Conservation (phyloP, 345 rosid species). For the Cardamine resedifolia region DNA sequence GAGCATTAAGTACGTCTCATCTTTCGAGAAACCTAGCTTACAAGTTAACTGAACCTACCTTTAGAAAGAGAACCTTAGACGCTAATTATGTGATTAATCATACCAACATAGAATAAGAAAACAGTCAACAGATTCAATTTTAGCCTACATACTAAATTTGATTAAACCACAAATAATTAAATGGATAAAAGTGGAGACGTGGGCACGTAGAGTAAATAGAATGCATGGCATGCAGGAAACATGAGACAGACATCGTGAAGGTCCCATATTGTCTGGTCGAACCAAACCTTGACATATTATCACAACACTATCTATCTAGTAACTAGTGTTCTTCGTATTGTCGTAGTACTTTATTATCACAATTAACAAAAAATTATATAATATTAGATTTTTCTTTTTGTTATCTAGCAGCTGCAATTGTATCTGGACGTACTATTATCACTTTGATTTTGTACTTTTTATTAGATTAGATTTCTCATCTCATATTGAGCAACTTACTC, state of each 20-base stretch:
- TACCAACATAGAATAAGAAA: background rate
- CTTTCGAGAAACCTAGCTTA: conserved; percentile 29
- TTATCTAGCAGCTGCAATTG: conserved; percentile 28
- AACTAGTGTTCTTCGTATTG: conserved; percentile 37
- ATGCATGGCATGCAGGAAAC: conserved; percentile 45
- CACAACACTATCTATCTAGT: conserved; percentile 34
- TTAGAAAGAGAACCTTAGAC: conserved; percentile 14
- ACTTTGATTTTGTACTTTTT: conserved; percentile 21
- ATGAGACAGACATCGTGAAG: conserved; percentile 41
- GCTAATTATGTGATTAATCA: conserved; percentile 3
- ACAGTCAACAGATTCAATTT: background rate
- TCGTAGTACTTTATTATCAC: conserved; percentile 26
- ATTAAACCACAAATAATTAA: conserved; percentile 1
- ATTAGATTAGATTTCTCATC: conserved; percentile 7
- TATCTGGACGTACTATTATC: conserved; percentile 32
- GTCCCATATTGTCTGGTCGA: conserved; percentile 42
- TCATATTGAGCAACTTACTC: conserved; percentile 11
- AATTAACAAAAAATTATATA: background rate
- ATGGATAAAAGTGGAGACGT: conserved; percentile 32
- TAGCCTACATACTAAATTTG: conserved; percentile 5
- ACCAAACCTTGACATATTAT: conserved; percentile 35
- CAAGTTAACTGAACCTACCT: conserved; percentile 1
- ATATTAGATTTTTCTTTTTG: conserved; percentile 17
- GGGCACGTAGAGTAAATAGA: conserved; percentile 39
- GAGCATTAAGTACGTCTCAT: conserved; percentile 24